Conservation (phyloP, 73 alveolate genomes). For the Stentor roeselii region DNA sequence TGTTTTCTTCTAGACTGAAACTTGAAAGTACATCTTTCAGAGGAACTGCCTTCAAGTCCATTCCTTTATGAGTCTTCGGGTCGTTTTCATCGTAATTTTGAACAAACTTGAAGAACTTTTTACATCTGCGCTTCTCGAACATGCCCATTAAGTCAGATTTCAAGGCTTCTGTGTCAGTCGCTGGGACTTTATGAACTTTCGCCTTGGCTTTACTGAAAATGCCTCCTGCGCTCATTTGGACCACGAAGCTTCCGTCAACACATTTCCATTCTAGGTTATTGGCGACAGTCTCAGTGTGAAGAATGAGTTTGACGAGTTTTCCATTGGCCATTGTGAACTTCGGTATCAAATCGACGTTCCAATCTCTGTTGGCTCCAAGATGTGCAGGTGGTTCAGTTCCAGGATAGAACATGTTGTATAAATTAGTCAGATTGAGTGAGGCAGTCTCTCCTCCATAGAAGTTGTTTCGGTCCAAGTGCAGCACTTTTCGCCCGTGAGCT, state of each 20-base stretch:
- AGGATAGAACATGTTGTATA: too few relatives aligned
- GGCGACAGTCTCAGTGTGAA: slow-evolving; percentile 77
- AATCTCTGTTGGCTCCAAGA: slow-evolving; percentile 84
- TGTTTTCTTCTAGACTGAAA: slow-evolving; percentile 87
- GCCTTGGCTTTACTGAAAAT: slow-evolving; percentile 27
- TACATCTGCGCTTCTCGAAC: slow-evolving; percentile 96
- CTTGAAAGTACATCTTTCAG: too few relatives aligned
- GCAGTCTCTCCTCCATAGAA: slow-evolving; percentile 98
- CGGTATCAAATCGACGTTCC: slow-evolving; percentile 97
- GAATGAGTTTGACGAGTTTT: slow-evolving; percentile 82
- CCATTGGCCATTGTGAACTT: slow-evolving; percentile 98
- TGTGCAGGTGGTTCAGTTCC: too few relatives aligned
- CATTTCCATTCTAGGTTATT: too few relatives aligned
- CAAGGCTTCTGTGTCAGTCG: slow-evolving; percentile 88
- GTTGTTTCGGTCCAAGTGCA: slow-evolving; percentile 91
- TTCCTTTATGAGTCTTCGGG: slow-evolving; percentile 65
- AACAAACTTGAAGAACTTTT: slow-evolving; percentile 88
- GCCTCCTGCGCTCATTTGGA: too few relatives aligned
- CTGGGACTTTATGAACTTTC: slow-evolving; percentile 89
- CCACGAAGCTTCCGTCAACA: too few relatives aligned
- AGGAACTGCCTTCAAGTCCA: too few relatives aligned
- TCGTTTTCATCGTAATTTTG: slow-evolving; percentile 73
- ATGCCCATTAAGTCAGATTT: slow-evolving; percentile 95
- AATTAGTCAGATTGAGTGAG: slow-evolving; percentile 85
- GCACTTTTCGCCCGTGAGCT: slow-evolving; percentile 76